phyloP scores from a whole-genome alignment of 1,284 basidiomycete species.

The Cryptococcus sp. region DNA sequence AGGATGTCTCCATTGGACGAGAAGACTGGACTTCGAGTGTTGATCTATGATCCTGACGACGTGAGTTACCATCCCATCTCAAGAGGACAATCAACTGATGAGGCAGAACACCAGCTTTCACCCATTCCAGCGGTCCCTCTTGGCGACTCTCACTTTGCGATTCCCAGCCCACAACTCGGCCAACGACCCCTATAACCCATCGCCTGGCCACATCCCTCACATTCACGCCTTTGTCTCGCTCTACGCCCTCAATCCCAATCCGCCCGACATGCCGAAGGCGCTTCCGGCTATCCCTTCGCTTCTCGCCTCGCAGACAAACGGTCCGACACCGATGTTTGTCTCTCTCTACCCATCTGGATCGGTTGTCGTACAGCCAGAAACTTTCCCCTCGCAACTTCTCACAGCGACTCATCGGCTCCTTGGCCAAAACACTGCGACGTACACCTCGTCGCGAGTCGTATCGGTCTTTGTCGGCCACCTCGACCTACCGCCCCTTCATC shows the following conservation, averaged over 20 bases:
- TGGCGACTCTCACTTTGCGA: slow-evolving; percentile 42
- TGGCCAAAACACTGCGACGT: slow-evolving; percentile 33
- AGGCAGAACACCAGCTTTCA: slow-evolving; percentile 38
- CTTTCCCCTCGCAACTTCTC: slow-evolving; percentile 41
- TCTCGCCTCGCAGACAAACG: slow-evolving; percentile 21
- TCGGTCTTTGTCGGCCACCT: slow-evolving; percentile 38
- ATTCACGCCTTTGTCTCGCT: slow-evolving; percentile 44
- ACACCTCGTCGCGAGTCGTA: slow-evolving; percentile 22
- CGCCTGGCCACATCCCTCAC: slow-evolving; percentile 30
- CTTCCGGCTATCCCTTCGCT: slow-evolving; percentile 43
- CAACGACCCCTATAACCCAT: slow-evolving; percentile 38
- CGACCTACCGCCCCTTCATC: slow-evolving; percentile 31
- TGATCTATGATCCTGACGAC: slow-evolving; percentile 45
- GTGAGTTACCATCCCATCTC: slow-evolving; percentile 16
- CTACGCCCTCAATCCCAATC: slow-evolving; percentile 39
- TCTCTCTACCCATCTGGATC: slow-evolving; percentile 42
- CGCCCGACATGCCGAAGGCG: slow-evolving; percentile 33
- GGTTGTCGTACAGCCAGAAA: slow-evolving; percentile 31
- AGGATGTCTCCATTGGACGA: slow-evolving; percentile 36
- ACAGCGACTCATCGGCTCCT: slow-evolving; percentile 37
- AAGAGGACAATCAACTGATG: background rate
- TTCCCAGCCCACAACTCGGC: slow-evolving; percentile 31
- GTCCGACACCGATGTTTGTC: slow-evolving; percentile 28
- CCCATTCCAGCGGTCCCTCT: slow-evolving; percentile 43
- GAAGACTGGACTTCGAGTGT: slow-evolving; percentile 38